Conservation (phyloP, 495 filamentous ascomycete species). For the Durotheca rogersii region DNA sequence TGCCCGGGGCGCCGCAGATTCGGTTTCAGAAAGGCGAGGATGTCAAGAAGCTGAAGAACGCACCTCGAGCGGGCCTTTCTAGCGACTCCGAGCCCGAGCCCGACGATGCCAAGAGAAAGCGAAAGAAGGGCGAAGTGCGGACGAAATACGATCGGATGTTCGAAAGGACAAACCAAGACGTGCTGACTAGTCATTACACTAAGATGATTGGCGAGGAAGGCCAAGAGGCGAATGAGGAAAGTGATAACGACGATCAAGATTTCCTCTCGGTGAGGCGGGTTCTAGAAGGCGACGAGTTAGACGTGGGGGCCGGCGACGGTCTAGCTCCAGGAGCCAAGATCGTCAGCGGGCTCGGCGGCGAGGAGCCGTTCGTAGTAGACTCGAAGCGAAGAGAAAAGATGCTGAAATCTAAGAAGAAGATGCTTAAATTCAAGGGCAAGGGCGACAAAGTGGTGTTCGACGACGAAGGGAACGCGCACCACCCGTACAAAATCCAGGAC, state of each 20-base stretch:
- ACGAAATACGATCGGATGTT: slow-evolving; percentile 98
- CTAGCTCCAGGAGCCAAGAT: slow-evolving; percentile 48
- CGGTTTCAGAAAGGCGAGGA: slow-evolving; percentile 88
- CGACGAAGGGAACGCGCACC: slow-evolving; percentile 81
- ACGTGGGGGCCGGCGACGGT: slow-evolving; percentile 36
- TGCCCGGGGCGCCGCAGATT: slow-evolving; percentile 88
- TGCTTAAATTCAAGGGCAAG: slow-evolving; percentile 82
- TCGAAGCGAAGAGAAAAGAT: slow-evolving; percentile 92
- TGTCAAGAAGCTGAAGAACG: slow-evolving; percentile 83
- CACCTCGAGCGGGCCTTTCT: slow-evolving; percentile 61
- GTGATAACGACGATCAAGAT: slow-evolving; percentile 61
- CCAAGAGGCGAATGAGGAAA: slow-evolving; percentile 39
- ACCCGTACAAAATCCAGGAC: slow-evolving; percentile 82
- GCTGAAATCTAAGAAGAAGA: slow-evolving; percentile 89
- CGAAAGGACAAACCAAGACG: slow-evolving; percentile 88
- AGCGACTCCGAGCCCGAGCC: slow-evolving; percentile 50
- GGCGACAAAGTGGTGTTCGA: slow-evolving; percentile 86
- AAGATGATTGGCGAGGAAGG: slow-evolving; percentile 75
- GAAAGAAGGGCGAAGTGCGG: slow-evolving; percentile 62
- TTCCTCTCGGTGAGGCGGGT: slow-evolving; percentile 89
- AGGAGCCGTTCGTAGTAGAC: slow-evolving; percentile 75
- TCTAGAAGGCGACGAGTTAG: slow-evolving; percentile 56
- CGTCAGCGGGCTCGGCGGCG: slow-evolving; percentile 52
- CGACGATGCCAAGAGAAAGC: slow-evolving; percentile 54
- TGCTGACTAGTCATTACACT: slow-evolving; percentile 88